Evolutionary conservation across 495 filamentous ascomycete species (phyloP).

Genomic region (Penicillium paxilli): DNA sequence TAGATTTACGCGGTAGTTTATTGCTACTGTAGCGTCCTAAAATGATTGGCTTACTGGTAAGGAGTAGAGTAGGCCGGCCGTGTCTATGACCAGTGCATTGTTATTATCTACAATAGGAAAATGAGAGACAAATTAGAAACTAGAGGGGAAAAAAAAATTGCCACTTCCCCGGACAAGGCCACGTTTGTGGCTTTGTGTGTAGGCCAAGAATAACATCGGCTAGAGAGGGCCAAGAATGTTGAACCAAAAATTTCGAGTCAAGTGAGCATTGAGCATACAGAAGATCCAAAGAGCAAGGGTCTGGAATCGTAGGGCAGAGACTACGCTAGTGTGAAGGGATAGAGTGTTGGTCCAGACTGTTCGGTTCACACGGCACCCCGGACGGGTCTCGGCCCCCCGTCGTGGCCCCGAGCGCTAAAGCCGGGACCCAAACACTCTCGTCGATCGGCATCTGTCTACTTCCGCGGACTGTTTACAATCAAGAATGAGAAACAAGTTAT

Average conservation of each 20-base stretch:
- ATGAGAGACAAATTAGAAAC: neutral
- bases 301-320: no score
- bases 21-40: neutral
- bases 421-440: neutral
- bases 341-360: slow-evolving; percentile 14
- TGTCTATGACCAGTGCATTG: neutral
- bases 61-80: neutral
- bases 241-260: neutral
- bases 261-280: neutral
- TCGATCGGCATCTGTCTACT: neutral
- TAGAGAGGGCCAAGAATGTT: slow-evolving; percentile 1
- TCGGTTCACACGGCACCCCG: slow-evolving; percentile 23
- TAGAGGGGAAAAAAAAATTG: neutral
- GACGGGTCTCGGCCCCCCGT: slow-evolving; percentile 15
- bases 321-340: neutral
- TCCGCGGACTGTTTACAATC: slow-evolving; percentile 4
- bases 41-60: neutral
- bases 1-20: neutral
- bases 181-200: slow-evolving; percentile 2
- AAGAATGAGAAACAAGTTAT: no score
- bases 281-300: no score
- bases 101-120: neutral
- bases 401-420: slow-evolving; percentile 8
- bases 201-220: slow-evolving; percentile 6
- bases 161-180: slow-evolving; percentile 14